These are phyloP conservation scores for Peribolospora kevripleyi DNA, from an alignment of 768 basidiomycete genomes.

Conservation along the genomic window DNA sequence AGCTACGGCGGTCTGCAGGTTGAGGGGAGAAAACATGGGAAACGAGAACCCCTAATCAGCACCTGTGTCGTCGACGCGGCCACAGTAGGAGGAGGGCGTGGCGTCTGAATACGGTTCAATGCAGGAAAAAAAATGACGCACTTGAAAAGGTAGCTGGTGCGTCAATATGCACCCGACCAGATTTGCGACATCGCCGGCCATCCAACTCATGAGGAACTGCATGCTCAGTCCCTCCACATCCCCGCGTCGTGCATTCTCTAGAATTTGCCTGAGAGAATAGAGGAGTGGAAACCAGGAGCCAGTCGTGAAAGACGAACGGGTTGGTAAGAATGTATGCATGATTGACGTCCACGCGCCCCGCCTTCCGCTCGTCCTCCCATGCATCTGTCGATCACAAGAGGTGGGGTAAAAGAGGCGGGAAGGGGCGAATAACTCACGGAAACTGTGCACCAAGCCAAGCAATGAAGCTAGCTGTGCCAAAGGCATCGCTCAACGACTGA, in stretches of 20 bases:
- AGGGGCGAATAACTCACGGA: no score
- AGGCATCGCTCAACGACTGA: no score
- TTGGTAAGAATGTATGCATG: no score
- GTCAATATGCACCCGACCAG: conserved; percentile 58
- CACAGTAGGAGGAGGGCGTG: neutral
- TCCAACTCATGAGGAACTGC: conserved; percentile 81
- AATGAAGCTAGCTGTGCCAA: no score
- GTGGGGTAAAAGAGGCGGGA: no score
- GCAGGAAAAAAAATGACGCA: conserved; percentile 19
- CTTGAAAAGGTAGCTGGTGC: conserved; percentile 83
- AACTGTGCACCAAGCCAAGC: no score
- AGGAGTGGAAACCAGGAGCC: neutral
- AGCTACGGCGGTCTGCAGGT: conserved; percentile 56
- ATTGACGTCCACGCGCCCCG: no score
- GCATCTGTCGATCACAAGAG: no score
- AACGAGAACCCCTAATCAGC: neutral
- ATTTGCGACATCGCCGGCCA: conserved; percentile 69
- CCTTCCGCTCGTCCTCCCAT: no score
- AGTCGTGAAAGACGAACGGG: no score
- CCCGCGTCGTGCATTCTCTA: conserved; percentile 47
- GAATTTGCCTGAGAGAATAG: conserved; percentile 36
- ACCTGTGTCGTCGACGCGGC: neutral
- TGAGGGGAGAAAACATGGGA: neutral
- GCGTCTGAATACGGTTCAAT: neutral
- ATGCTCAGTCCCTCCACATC: conserved; percentile 77